phyloP scores from a whole-genome alignment of 306 rosid genomes.

The barrel medic (Medicago truncatula) region MtrunA17r5.0-ANR NC_053048.1:38699501-38700000 shows the following conservation, averaged over 20 bases:
- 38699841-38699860: too few species aligned
- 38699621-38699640: conserved; percentile 57
- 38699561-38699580: conserved; percentile 57
- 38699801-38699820: too few species aligned
- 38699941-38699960: too few species aligned
- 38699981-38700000: background rate
- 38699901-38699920: too few species aligned
- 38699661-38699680: conserved; percentile 73
- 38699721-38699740: background rate
- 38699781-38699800: too few species aligned
- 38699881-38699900: too few species aligned
- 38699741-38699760: background rate
- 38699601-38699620: conserved; percentile 57
- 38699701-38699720: conserved; percentile 56
- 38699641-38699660: conserved; percentile 67
- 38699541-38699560: conserved; percentile 62
- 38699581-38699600: conserved; percentile 59
- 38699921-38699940: too few species aligned
- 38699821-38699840: too few species aligned
- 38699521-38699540: conserved; percentile 50
- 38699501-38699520: conserved; percentile 42
- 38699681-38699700: conserved; percentile 70
- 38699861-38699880: too few species aligned
- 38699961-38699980: too few species aligned
- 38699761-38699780: too few species aligned